Conservation (phyloP, 2,329 filamentous ascomycete genomes). For the Pezicula neosporulosa region DNA sequence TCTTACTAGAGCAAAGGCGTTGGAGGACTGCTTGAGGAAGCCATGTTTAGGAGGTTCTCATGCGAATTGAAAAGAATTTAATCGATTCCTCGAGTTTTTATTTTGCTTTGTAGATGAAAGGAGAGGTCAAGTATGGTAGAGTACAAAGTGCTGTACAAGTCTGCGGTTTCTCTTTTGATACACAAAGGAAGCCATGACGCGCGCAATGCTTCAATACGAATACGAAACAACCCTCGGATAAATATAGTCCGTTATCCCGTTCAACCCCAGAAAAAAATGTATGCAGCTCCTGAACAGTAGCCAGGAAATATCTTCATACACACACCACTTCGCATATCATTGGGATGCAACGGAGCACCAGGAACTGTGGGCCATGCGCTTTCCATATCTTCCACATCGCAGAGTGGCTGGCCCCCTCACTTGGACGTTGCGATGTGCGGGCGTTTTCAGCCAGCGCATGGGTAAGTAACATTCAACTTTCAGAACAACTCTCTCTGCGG, state of each 20-base stretch:
- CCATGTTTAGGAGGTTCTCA: constrained; percentile 45
- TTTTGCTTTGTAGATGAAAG: too few species aligned
- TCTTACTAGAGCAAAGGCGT: constrained; percentile 73
- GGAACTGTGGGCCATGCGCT: constrained; percentile 34
- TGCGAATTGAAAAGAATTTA: not conserved
- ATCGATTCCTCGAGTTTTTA: not conserved
- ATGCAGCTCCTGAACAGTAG: too few species aligned
- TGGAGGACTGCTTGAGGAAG: constrained; percentile 64
- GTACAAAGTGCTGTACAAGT: too few species aligned
- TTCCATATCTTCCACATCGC: constrained; percentile 34
- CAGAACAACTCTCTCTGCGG: not conserved
- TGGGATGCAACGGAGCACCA: constrained; percentile 37
- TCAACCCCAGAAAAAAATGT: too few species aligned
- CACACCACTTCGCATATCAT: not conserved
- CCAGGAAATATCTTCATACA: not conserved
- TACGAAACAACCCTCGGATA: too few species aligned
- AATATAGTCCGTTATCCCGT: too few species aligned
- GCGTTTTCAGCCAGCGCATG: not conserved
- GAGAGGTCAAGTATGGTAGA: too few species aligned
- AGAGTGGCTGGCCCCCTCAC: constrained; percentile 23
- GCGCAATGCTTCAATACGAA: too few species aligned
- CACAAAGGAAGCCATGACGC: too few species aligned
- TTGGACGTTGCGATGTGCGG: not conserved
- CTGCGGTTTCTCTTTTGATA: too few species aligned
- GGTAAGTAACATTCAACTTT: not conserved